Evolutionary conservation across 2,329 filamentous ascomycete genomes (phyloP), one percentile per base, ranked within the genome.

Genomic region (Epicoccum sorghinum): DNA sequence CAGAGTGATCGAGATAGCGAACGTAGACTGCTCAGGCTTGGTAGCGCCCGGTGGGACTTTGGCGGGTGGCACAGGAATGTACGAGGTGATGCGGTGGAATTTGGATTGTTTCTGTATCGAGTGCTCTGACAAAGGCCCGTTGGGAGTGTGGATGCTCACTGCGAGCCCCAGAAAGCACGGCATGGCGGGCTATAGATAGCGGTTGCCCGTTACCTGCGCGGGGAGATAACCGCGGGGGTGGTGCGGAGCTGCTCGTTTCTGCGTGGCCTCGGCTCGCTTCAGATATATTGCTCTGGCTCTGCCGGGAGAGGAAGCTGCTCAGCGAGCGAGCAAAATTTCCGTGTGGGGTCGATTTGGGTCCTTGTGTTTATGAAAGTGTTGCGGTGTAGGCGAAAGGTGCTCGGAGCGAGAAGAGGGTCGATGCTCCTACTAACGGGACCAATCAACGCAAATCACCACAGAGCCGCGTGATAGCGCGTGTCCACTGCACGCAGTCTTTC

Each of bases 81-180:
- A 99, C 68, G 91, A 92, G 73, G 92, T 96, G 78, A 99, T 97
- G 70, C 95, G 89, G 59, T 91, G 93, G 60, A 91, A 84, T 68
- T 91, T 89, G 54, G 91, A 92, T 77, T 97, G 91, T 74, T 92
- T 95, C 80, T 98, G 93, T 67, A 98, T 89, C 69, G 93, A 93
- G 79, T 96, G 89, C 79, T 99, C 95, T 59, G 92, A 83, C 63
- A 99, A 86, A 63, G 95, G 93, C 39, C 86, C 86, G 65, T 85
- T 82, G 65, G 91, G 84, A 39, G 86, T 87, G 80, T 99, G 95
- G 76, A 98, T 96, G 84, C 91, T 96, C 75, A 98, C 93, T 69
- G 95, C 93, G 79, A 99, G 92, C 78, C 95, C 95, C 82, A 98
- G 96, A 82, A 98, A 99, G 86, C 93, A 98, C 81, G 95, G 95